Evolutionary conservation across 805 yeast species (phyloP), one percentile per base, ranked within the genome.

Genomic region (Nakazawaea ishiwadae): DNA sequence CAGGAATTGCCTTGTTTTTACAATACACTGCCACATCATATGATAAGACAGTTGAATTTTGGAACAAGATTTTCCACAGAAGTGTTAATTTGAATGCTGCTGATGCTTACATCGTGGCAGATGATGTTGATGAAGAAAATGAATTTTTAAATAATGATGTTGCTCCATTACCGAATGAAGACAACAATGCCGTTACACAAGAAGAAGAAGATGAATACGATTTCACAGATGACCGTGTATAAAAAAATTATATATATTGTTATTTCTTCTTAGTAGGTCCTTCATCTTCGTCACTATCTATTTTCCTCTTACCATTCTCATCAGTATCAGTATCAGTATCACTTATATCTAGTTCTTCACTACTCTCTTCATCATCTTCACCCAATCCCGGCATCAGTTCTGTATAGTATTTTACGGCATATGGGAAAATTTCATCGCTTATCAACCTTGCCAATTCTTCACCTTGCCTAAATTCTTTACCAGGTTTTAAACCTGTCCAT

Each of bases 401-500:
- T 5, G 86, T 80, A 52, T 82, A 91, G 56, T 85, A 83, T 51
- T 83, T 85, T 18, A 87, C 79, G 4, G 96, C 93, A 50, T 81
- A 80, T 11, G 96, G 96, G 55, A 76, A 90, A 32, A 91, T 56
- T 52, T 90, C 96, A 35, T 88, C 96, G 4, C 77, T 68, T 11
- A 91, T 66, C 31, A 85, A 61, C 39, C 78, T 66, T 0, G 96
- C 86, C 41, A 90, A 68, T 9, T 81, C 88, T 46, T 81, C 91
- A 18, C 96, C 96, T 43, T 74, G 71, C 46, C 89, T 73, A 55
- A 79, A 86, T 56, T 80, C 93, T 60, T 79, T 85, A 1, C 87
- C 84, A 1, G 87, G 83, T 48, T 80, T 81, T 27, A 63, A 58
- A 0, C 95, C 96, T 1, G 93, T 83, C 90, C 95, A 89, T 36